A percentile compares a stretch with the other conserved stretches of the same genome.
phyloP scores from a whole-genome alignment of 2,329 filamentous ascomycete species.

The Fusarium proliferatum region DNA sequence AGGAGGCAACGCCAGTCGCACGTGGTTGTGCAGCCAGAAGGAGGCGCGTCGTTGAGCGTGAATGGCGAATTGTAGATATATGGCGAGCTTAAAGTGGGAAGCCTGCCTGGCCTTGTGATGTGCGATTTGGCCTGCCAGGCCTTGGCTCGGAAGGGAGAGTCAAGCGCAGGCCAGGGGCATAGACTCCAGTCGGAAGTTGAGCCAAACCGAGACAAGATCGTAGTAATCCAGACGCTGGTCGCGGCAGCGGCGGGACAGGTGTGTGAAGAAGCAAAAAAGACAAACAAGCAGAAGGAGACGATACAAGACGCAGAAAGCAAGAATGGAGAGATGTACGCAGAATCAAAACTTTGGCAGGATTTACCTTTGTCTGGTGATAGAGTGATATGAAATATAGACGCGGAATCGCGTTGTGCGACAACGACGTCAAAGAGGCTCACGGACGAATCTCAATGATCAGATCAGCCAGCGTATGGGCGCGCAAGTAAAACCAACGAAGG shows the following conservation, averaged over 20 bases:
- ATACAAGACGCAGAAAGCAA: conserved; percentile 25
- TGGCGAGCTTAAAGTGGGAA: conserved; percentile 35
- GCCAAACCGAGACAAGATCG: conserved; percentile 34
- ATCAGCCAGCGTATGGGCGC: conserved; percentile 12
- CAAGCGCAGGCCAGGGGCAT: conserved; percentile 33
- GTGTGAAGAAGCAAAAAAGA: conserved; percentile 15
- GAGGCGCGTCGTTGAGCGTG: conserved; percentile 41
- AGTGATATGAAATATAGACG: conserved; percentile 35
- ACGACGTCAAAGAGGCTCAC: conserved; percentile 34
- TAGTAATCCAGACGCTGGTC: conserved; percentile 33
- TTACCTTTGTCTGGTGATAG: conserved; percentile 46
- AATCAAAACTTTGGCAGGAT: conserved; percentile 12
- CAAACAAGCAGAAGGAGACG: conserved; percentile 13
- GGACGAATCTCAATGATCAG: conserved; percentile 2
- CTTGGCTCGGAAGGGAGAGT: conserved; percentile 30
- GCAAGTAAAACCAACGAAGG: conserved; percentile 31
- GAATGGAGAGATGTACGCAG: conserved; percentile 1
- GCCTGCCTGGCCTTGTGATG: conserved; percentile 36
- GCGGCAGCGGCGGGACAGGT: conserved; percentile 24
- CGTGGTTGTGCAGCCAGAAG: conserved; percentile 60
- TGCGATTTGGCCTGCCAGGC: conserved; percentile 36
- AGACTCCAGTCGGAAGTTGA: conserved; percentile 24
- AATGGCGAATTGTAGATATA: conserved; percentile 43
- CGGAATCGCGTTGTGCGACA: conserved; percentile 46
- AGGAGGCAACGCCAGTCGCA: conserved; percentile 60